These are phyloP conservation scores for Leccinum uliginosum DNA, from an alignment of 768 basidiomycete genomes.

Conservation along the genomic window DNA sequence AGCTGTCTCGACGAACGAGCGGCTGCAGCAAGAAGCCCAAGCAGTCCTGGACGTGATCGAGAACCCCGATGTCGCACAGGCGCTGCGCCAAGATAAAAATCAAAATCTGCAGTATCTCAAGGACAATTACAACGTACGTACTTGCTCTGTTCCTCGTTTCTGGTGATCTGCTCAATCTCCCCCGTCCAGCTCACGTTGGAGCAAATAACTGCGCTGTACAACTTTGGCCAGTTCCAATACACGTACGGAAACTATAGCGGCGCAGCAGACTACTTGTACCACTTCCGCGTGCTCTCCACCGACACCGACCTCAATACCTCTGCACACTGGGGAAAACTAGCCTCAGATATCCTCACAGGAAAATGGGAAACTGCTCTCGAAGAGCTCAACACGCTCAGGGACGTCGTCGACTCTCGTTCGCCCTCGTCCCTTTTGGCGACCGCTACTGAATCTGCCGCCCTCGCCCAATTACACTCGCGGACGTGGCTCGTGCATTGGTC, in stretches of 20 bases:
- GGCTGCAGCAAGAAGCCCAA: slow-evolving; percentile 85
- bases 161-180: slow-evolving; percentile 4
- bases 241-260: slow-evolving; percentile 97
- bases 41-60: slow-evolving; percentile 94
- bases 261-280: slow-evolving; percentile 96
- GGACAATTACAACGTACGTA: slow-evolving; percentile 82
- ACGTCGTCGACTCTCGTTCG: slow-evolving; percentile 80
- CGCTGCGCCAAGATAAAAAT: slow-evolving; percentile 92
- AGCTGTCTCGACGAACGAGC: slow-evolving; percentile 79
- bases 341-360: slow-evolving; percentile 91
- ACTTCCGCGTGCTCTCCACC: slow-evolving; percentile 96
- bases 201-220: slow-evolving; percentile 93
- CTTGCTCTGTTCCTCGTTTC: slow-evolving; percentile 3
- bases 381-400: slow-evolving; percentile 93
- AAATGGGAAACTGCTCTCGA: slow-evolving; percentile 94
- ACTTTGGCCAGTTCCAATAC: slow-evolving; percentile 98
- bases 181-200: slow-evolving; percentile 82
- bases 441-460: slow-evolving; percentile 58
- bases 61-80: slow-evolving; percentile 93
- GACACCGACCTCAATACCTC: slow-evolving; percentile 91
- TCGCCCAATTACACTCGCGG: slow-evolving; percentile 87
- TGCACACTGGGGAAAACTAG: slow-evolving; percentile 98
- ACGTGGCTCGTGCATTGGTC: slow-evolving; percentile 98
- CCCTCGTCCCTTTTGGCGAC: slow-evolving; percentile 45
- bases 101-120: slow-evolving; percentile 94